phyloP scores from a whole-genome alignment of 2,329 filamentous ascomycete species.

The Arthrobotrys sinensis region DNA sequence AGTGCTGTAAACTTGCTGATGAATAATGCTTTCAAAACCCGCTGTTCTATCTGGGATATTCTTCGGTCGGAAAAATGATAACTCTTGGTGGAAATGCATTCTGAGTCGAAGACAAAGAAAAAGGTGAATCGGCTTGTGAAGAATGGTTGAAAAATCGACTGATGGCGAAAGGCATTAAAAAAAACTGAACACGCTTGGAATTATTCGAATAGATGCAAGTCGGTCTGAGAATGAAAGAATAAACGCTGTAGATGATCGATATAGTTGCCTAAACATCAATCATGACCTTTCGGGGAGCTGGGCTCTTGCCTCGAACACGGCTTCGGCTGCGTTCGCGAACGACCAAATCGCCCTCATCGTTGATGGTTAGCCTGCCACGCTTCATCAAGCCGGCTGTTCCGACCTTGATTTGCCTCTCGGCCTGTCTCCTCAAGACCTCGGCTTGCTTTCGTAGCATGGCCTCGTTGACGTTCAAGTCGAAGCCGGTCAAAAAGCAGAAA shows the following conservation, averaged over 20 bases:
- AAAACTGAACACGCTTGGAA: conserved; percentile 17
- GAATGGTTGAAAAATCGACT: conserved; percentile 20
- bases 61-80: conserved; percentile 44
- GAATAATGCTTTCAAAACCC: conserved; percentile 50
- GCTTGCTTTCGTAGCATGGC: conserved; percentile 72
- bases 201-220: conserved; percentile 14
- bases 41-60: conserved; percentile 61
- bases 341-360: conserved; percentile 46
- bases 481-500: conserved; percentile 88
- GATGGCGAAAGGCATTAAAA: conserved; percentile 21
- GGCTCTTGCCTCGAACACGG: conserved; percentile 54
- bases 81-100: conserved; percentile 44
- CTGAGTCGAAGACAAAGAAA: conserved; percentile 24
- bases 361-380: conserved; percentile 49
- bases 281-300: conserved; percentile 57
- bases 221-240: conserved; percentile 20
- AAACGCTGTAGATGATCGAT: neutral
- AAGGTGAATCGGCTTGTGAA: conserved; percentile 17
- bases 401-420: conserved; percentile 63
- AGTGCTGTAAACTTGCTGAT: conserved; percentile 49
- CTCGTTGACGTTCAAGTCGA: conserved; percentile 79
- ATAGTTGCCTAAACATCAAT: conserved; percentile 45
- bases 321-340: conserved; percentile 58
- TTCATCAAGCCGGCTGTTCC: conserved; percentile 63
- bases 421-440: conserved; percentile 67